Evolutionary conservation across 345 rosid genomes (phyloP).

Genomic region (Viola odorata): DNA sequence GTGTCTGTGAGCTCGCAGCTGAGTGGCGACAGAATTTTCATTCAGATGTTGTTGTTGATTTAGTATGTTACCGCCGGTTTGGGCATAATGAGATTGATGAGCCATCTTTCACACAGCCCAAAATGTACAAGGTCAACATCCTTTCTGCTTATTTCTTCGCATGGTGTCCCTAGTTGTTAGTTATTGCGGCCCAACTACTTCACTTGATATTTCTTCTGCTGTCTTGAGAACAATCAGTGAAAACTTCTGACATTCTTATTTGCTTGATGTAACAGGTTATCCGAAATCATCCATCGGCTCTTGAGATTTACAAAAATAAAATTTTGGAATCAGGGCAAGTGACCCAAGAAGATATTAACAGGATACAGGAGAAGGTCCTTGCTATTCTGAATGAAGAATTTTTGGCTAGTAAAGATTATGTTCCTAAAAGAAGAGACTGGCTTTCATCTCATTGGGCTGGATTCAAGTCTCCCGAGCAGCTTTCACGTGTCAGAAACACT

Average conservation of each 20-base stretch:
- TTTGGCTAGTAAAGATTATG: conserved; percentile 65
- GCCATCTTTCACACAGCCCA: conserved; percentile 78
- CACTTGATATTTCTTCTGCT: not conserved
- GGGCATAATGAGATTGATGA: conserved; percentile 87
- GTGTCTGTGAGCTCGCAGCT: conserved; percentile 77
- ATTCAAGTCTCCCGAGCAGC: conserved; percentile 74
- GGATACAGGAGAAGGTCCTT: conserved; percentile 56
- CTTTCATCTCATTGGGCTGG: conserved; percentile 81
- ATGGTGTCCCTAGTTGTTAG: not conserved
- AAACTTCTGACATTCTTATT: conserved; percentile 8
- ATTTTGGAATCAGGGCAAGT: conserved; percentile 62
- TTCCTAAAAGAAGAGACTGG: conserved; percentile 68
- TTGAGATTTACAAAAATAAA: conserved; percentile 57
- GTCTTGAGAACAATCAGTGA: conserved; percentile 1
- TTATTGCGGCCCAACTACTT: not conserved
- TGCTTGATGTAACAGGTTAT: conserved; percentile 42
- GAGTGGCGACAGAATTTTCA: conserved; percentile 87
- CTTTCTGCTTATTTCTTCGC: not conserved
- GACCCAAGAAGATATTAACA: conserved; percentile 45
- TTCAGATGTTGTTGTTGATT: conserved; percentile 76
- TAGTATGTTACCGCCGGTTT: conserved; percentile 72
- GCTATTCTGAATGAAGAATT: conserved; percentile 67
- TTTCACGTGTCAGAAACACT: conserved; percentile 71
- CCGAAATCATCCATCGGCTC: conserved; percentile 63
- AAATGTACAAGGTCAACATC: conserved; percentile 64